A percentile compares a stretch with the other conserved stretches of the same genome.
Evolutionary conservation across 2,329 filamentous ascomycete genomes (phyloP).

Genomic region (Paracamarosporium sp.): DNA sequence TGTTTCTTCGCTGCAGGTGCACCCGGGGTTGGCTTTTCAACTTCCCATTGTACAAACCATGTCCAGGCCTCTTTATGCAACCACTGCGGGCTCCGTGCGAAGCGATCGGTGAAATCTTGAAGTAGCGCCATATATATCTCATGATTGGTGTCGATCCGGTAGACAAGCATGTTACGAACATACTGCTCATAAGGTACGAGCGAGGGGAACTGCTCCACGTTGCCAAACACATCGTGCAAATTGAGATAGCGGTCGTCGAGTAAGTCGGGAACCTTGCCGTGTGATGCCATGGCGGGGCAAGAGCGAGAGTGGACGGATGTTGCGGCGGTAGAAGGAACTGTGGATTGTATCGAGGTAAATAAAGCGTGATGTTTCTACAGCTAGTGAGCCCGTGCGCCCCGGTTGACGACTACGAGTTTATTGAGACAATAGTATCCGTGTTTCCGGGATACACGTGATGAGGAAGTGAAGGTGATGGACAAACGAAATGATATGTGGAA

Average conservation of each 20-base stretch:
- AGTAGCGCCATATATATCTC: conserved; percentile 33
- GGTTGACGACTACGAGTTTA: neutral
- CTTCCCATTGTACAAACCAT: conserved; percentile 42
- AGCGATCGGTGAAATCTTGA: conserved; percentile 37
- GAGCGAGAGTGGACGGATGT: neutral
- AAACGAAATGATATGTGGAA: neutral
- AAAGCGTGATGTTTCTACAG: no score
- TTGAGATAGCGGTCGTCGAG: conserved; percentile 39
- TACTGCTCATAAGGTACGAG: conserved; percentile 42
- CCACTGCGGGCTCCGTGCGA: conserved; percentile 20
- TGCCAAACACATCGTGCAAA: conserved; percentile 39
- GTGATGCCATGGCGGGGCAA: conserved; percentile 29
- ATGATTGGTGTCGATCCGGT: conserved; percentile 34
- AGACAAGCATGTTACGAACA: conserved; percentile 27
- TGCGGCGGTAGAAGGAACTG: neutral
- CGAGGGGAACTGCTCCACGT: conserved; percentile 35
- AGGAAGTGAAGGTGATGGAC: neutral
- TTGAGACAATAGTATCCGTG: neutral
- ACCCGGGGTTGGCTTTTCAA: conserved; percentile 15
- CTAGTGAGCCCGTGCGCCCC: no score
- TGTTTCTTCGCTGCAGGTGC: conserved; percentile 29
- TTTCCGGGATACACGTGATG: neutral
- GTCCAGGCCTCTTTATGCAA: conserved; percentile 37
- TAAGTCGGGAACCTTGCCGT: conserved; percentile 37
- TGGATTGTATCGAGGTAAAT: no score